A percentile compares a stretch with the other conserved stretches of the same genome.
Evolutionary conservation across 805 yeast genomes (phyloP).

Genomic region (Ogataea pilisensis): DNA sequence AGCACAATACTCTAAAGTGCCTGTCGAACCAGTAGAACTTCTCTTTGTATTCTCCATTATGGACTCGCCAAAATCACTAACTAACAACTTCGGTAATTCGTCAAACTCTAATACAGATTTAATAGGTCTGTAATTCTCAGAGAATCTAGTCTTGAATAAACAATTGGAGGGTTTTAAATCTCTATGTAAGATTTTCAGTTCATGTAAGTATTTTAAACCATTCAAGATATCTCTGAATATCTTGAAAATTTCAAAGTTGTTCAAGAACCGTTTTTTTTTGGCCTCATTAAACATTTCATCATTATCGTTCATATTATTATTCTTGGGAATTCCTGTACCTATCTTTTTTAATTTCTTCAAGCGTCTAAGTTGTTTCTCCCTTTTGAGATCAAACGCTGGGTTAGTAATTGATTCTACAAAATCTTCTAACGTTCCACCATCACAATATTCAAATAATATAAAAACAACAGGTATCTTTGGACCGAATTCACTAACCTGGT

Average conservation of each 20-base stretch:
- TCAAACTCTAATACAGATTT: constrained; percentile 19
- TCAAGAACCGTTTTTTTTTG: constrained; percentile 30
- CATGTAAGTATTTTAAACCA: constrained; percentile 72
- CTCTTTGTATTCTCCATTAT: constrained; percentile 64
- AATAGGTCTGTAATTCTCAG: constrained; percentile 21
- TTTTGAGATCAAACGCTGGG: constrained; percentile 35
- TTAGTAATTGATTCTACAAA: constrained; percentile 38
- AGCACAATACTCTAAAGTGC: constrained; percentile 83
- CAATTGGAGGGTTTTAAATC: constrained; percentile 91
- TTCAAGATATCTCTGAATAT: constrained; percentile 62
- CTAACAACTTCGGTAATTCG: constrained; percentile 62
- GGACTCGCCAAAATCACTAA: constrained; percentile 89
- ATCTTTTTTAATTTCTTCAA: constrained; percentile 12
- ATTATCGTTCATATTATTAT: neutral
- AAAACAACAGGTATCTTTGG: constrained; percentile 60
- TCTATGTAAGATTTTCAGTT: constrained; percentile 74
- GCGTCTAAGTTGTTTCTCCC: constrained; percentile 33
- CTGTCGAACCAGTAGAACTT: constrained; percentile 77
- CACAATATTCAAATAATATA: constrained; percentile 82
- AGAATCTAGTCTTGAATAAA: constrained; percentile 43
- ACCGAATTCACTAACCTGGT: constrained; percentile 46
- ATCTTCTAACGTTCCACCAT: constrained; percentile 82
- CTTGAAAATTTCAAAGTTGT: constrained; percentile 58
- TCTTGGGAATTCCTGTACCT: too few species aligned
- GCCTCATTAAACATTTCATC: neutral